These are phyloP conservation scores for Solanum lycopersicoides DNA, from an alignment of 257 asterid species.

Conservation along the genomic window DNA sequence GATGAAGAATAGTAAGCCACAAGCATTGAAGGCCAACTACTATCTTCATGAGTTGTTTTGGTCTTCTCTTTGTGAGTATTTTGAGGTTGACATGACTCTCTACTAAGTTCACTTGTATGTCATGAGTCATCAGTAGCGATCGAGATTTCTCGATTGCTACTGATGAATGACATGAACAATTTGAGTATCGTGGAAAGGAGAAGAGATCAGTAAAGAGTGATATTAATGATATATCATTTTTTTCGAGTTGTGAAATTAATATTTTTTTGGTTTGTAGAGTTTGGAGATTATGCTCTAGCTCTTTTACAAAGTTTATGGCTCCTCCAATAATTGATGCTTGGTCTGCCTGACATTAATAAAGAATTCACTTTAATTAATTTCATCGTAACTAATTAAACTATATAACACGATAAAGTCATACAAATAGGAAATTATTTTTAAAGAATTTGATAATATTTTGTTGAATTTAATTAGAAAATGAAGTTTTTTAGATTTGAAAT, in stretches of 20 bases:
- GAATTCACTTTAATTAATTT: too few species aligned
- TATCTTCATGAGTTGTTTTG: constrained; percentile 24
- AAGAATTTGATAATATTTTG: too few species aligned
- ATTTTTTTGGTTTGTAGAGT: constrained; percentile 18
- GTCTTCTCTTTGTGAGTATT: constrained; percentile 23
- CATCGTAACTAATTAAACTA: background rate
- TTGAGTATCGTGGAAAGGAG: constrained; percentile 16
- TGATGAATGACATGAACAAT: background rate
- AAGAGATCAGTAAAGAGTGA: background rate
- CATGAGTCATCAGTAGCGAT: constrained; percentile 1
- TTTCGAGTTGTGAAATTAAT: background rate
- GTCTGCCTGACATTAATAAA: constrained; percentile 42
- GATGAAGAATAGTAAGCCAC: constrained; percentile 28
- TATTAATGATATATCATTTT: background rate
- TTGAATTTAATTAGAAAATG: too few species aligned
- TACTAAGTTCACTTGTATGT: constrained; percentile 30
- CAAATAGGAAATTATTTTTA: background rate
- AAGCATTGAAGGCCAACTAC: constrained; percentile 25
- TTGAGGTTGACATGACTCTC: constrained; percentile 37
- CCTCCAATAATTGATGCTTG: constrained; percentile 89
- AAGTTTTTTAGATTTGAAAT: too few species aligned
- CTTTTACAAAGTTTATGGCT: constrained; percentile 73
- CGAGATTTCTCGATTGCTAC: background rate
- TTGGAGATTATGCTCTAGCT: constrained; percentile 70
- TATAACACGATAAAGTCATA: background rate